A percentile compares a stretch with the other conserved stretches of the same genome.
These are phyloP conservation scores for Petunia axillaris DNA, from an alignment of 257 asterid species.

Conservation along the genomic window DNA sequence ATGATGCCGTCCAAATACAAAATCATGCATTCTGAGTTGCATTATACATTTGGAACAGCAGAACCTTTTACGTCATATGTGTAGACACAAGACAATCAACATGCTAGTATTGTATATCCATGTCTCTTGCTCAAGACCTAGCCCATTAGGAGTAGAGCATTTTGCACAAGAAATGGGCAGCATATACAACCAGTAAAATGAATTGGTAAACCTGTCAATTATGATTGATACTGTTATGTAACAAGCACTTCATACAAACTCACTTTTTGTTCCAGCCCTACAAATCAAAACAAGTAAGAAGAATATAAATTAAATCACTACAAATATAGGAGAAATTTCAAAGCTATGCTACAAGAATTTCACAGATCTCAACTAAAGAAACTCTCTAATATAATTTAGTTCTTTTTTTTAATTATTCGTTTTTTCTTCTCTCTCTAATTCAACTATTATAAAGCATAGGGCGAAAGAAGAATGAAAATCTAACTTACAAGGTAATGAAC, in stretches of 20 bases:
- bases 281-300: slow-evolving; percentile 34
- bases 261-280: slow-evolving; percentile 99
- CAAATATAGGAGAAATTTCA: slow-evolving; percentile 10
- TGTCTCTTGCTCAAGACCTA: neutral
- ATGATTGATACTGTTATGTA: neutral
- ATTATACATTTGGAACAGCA: slow-evolving; percentile 11
- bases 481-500: slow-evolving; percentile 93
- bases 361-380: slow-evolving; percentile 1
- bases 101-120: slow-evolving; percentile 4
- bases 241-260: slow-evolving; percentile 38
- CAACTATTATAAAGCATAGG: slow-evolving; percentile 12
- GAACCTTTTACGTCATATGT: neutral
- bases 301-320: slow-evolving; percentile 22
- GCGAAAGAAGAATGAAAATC: slow-evolving; percentile 16
- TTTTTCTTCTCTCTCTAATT: neutral
- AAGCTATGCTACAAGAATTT: slow-evolving; percentile 7
- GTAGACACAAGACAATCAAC: slow-evolving; percentile 9
- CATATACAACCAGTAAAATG: neutral
- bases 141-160: neutral
- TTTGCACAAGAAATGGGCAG: neutral
- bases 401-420: no score
- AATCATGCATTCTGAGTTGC: slow-evolving; percentile 18
- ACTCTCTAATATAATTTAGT: neutral
- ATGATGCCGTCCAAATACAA: slow-evolving; percentile 15
- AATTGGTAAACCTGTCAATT: slow-evolving; percentile 10